Evolutionary conservation across 768 basidiomycete species (phyloP), one percentile per base, ranked within the genome.

Genomic region (Boletus barrowsii): DNA sequence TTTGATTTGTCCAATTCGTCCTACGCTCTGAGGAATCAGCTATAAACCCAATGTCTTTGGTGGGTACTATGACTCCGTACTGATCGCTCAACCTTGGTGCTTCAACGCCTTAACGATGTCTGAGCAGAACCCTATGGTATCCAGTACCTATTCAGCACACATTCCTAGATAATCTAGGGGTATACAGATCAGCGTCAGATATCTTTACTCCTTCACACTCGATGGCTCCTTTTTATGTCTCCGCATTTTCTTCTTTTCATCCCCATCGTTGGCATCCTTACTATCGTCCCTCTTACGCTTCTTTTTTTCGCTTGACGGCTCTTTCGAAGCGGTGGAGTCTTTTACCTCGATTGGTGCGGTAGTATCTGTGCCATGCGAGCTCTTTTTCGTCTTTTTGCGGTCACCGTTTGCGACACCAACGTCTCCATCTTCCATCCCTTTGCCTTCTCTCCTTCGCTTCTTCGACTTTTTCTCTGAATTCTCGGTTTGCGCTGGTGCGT

Each of bases 391-490:
- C 50, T 68, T 68, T 63, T 69, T 65, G 35, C 55, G 48, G 33
- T 55, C 59, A 17, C 48, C 57, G 9, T 46, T 41, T 8, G 18
- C 48, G 13, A 50, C 54, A 20, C 22, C 36, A 35, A 51, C 54
- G 30, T 58, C 62, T 15, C 42, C 55, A 17, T 55, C 55, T 10
- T 47, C 60, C 5, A 10, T 42, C 7, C 56, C 59, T 8, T 58
- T 32, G 14, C 49, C 43, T 44, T 57, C 51, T 61, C 64, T 68
- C 56, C 68, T 73, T 47, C 72, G 72, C 57, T 75, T 77, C 55
- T 71, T 75, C 37, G 61, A 64, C 56, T 65, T 65, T 29, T 57
- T 60, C 32, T 44, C 52, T 36, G 58, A 43, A 9, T 30, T 46
- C 35, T 36, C 53, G 35, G 54, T 45, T 44, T 59, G 62, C 42